Conservation (phyloP, 1,139 yeast genomes). For the Candida sanyaensis region DNA sequence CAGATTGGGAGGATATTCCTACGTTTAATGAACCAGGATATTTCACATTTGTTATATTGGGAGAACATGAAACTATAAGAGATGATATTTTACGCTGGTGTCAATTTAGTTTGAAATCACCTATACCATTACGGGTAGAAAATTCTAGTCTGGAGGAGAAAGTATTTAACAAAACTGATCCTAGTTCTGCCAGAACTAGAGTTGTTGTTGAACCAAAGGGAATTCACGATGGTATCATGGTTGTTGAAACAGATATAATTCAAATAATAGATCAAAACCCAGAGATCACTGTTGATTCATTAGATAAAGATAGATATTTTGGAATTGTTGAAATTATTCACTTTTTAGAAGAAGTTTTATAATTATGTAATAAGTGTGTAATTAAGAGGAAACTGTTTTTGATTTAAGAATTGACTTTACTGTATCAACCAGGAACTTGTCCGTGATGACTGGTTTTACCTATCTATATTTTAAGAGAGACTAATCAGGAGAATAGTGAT, state of each 20-base stretch:
- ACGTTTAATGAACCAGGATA: conserved; percentile 27
- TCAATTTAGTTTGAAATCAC: conserved; percentile 32
- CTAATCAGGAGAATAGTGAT: too few species aligned
- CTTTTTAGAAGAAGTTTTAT: conserved; percentile 28
- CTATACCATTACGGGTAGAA: conserved; percentile 24
- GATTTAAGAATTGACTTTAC: too few species aligned
- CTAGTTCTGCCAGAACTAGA: conserved; percentile 17
- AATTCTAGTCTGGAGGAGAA: conserved; percentile 20
- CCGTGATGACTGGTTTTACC: too few species aligned
- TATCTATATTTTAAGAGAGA: too few species aligned
- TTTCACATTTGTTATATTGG: conserved; percentile 34
- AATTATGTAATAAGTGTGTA: neutral
- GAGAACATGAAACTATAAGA: conserved; percentile 47
- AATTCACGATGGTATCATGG: conserved; percentile 39
- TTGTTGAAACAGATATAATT: conserved; percentile 30
- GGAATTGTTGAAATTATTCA: conserved; percentile 27
- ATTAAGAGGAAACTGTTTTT: neutral
- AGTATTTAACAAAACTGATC: conserved; percentile 17
- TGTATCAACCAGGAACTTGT: too few species aligned
- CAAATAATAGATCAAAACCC: conserved; percentile 12
- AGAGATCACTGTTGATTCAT: conserved; percentile 13
- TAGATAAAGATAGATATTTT: conserved; percentile 26
- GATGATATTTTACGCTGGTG: conserved; percentile 44
- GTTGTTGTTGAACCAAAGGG: conserved; percentile 47
- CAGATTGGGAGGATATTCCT: conserved; percentile 39